Evolutionary conservation across 83 land plant genomes (phyloP), one percentile per base, ranked within the genome.

Genomic region (Picea abies): DNA sequence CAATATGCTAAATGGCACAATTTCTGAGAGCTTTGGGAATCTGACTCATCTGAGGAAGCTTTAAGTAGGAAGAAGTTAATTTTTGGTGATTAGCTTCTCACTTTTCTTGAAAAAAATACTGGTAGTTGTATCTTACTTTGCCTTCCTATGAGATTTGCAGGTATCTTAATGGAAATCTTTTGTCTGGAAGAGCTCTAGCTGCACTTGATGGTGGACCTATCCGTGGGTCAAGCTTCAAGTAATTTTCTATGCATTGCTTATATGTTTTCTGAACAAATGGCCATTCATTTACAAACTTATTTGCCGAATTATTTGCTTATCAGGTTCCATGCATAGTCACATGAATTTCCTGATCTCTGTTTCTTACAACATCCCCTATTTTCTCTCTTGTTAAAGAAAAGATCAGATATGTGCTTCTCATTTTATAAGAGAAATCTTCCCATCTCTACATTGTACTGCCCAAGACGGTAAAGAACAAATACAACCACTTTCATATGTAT

Each of bases 151-250:
- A 52, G 58, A 79, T n/a, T 17, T 80, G 63, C 84, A 93, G 92
- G 88, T 80, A 90, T 79, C 90, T 92, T 17, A 94, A 94, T 85
- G 87, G 95, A 12, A 94, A 94, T 83, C 82, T 62, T 60, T 80
- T 94, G 39, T 92, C 93, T 65, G 96, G 96, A 81, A 92, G 78
- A 90, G 95, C 92, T 11, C 95, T 95, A 29, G 73, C 86, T 79
- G 82, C 86, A 20, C 90, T 94, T 49, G 91, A 90, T 62, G 92
- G 90, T 77, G 86, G 87, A 63, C 95, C 89, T 78, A 83, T 94
- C 49, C 93, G 89, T 39, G 82, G 96, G 81, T 93, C 95, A 84
- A 94, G 95, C 86, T 93, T 91, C 85, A 91, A 93, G 94, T 92
- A 90, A 79, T 87, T 73, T 44, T 44, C 14, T 44, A 73, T 73